These are phyloP conservation scores for Tulasnella sp. DNA, from an alignment of 768 basidiomycete species.

Conservation along the genomic window DNA sequence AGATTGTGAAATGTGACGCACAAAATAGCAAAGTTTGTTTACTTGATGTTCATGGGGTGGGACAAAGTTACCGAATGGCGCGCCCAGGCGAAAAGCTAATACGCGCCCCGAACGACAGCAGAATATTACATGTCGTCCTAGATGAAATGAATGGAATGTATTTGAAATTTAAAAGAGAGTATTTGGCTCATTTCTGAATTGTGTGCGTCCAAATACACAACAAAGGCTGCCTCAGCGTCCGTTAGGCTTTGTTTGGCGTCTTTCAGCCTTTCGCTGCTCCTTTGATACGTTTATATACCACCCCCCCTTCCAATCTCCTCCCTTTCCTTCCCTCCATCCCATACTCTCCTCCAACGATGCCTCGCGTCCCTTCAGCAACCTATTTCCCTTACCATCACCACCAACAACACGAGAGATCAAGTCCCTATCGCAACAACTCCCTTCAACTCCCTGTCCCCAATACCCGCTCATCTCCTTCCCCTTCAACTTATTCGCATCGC, in stretches of 20 bases:
- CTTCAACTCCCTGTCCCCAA: neutral
- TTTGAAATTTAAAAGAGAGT: neutral
- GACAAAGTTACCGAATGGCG: neutral
- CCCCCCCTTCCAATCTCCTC: neutral
- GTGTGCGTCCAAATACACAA: neutral
- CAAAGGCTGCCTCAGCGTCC: neutral
- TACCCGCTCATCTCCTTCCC: neutral
- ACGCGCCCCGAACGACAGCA: neutral
- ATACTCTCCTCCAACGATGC: neutral
- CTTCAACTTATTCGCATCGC: slow-evolving; percentile 5
- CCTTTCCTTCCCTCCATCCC: neutral
- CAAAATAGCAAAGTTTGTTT: neutral
- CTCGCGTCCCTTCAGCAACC: neutral
- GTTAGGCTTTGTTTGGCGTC: neutral
- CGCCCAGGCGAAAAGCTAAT: neutral
- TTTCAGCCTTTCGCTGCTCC: neutral
- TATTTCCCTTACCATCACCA: neutral
- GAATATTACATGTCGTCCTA: neutral
- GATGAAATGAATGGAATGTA: neutral
- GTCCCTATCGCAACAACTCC: neutral
- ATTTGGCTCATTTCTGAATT: slow-evolving; percentile 1
- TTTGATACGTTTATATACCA: neutral
- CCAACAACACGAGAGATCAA: neutral
- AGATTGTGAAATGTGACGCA: no score
- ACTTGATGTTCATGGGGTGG: neutral